These are phyloP conservation scores for Solanum bulbocastanum DNA, from an alignment of 257 asterid genomes.

Conservation along the genomic window DNA sequence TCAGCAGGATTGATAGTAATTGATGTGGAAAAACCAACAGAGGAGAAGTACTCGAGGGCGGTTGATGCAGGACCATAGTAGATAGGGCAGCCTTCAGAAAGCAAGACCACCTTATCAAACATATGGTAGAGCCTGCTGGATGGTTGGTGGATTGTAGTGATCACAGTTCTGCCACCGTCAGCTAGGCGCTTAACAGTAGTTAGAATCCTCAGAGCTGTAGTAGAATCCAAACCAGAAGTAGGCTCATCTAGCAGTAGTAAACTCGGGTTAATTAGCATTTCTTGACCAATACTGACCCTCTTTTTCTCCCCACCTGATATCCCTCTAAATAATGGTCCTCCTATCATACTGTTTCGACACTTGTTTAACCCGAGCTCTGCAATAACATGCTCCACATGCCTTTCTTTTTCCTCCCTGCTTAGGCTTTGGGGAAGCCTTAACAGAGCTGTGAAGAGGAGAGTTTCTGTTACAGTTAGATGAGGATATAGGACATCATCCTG, in stretches of 20 bases:
- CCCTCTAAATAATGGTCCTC: conserved; percentile 85
- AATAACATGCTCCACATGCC: conserved; percentile 68
- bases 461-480: conserved; percentile 82
- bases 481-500: conserved; percentile 87
- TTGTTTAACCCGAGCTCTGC: conserved; percentile 53
- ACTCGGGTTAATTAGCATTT: conserved; percentile 92
- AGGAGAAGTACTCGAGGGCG: conserved; percentile 86
- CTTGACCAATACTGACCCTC: conserved; percentile 97
- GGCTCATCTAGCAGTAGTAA: conserved; percentile 86
- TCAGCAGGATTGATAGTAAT: conserved; percentile 86
- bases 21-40: conserved; percentile 68
- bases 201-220: conserved; percentile 81
- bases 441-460: conserved; percentile 79
- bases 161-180: conserved; percentile 73
- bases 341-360: conserved; percentile 78
- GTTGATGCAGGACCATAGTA: conserved; percentile 78
- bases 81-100: conserved; percentile 88
- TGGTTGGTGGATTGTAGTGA: conserved; percentile 99
- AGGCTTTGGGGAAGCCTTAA: conserved; percentile 66
- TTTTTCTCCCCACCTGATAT: conserved; percentile 97
- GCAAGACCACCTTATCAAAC: conserved; percentile 82
- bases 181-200: conserved; percentile 72
- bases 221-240: conserved; percentile 94
- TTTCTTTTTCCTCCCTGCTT: conserved; percentile 41
- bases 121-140: conserved; percentile 89